Conservation (phyloP, 2,329 filamentous ascomycete species). For the Stromatinia cepivora region DNA sequence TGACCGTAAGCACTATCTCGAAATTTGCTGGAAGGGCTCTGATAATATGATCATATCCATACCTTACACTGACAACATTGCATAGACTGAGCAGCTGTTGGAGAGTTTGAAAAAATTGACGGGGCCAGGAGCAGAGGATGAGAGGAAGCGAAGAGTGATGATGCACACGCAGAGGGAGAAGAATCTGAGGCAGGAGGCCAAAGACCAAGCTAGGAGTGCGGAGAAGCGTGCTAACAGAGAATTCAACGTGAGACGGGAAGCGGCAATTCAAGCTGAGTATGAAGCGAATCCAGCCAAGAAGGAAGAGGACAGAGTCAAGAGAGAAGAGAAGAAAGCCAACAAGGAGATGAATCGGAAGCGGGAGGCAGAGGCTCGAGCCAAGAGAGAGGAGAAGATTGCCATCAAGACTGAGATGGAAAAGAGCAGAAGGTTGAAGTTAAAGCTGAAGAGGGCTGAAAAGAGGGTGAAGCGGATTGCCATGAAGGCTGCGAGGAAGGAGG, state of each 20-base stretch:
- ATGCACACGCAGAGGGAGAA: not conserved
- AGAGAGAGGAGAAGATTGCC: not conserved
- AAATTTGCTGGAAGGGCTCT: not conserved
- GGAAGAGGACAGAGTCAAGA: not conserved
- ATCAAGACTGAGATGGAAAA: not conserved
- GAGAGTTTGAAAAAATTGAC: not conserved
- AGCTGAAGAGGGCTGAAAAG: no score
- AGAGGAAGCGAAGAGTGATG: not conserved
- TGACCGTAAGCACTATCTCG: not conserved
- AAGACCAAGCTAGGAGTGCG: not conserved
- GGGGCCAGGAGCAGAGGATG: slow-evolving; percentile 4
- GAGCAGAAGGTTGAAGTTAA: no score
- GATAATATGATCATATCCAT: not conserved
- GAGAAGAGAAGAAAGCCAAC: not conserved
- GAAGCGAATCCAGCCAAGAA: not conserved
- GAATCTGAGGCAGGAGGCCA: not conserved
- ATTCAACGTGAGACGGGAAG: no score
- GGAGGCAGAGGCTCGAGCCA: not conserved
- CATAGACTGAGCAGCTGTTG: not conserved
- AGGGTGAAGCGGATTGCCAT: not conserved
- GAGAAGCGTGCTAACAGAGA: no score
- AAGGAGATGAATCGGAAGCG: not conserved
- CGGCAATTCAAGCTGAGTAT: no score
- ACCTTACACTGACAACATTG: not conserved
- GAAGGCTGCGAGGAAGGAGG: not conserved